Evolutionary conservation across 805 yeast genomes (phyloP), one percentile per base, ranked within the genome.

Genomic region (Lachancea sp.): DNA sequence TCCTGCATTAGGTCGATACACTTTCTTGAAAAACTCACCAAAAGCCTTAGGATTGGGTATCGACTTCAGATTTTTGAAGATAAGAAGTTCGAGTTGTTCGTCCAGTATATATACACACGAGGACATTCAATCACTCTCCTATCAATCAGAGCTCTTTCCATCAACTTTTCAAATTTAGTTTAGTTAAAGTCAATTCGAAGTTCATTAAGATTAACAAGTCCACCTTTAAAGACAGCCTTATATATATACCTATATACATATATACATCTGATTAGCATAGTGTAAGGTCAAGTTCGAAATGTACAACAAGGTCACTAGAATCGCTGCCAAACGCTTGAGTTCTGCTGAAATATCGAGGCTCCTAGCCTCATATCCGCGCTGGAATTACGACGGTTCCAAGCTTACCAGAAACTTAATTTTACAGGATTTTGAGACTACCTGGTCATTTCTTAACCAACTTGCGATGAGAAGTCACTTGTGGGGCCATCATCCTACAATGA

Each of bases 401-500:
- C 35, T 77, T 13, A 53, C 57, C 13, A 67, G 72, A 27, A 58
- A 68, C 16, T 69, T 70, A 51, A 62, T 58, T 22, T 72, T 84
- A 49, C 68, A 62, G 43, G 68, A 71, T 38, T 85, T 74, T 56
- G 79, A 78, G 48, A 72, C 72, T 35, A 81, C 91, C 0, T 82
- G 90, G 88, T 66, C 75, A 9, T 82, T 82, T 54, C 62, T 85
- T 16, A 79, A 76, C 22, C 70, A 71, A 38, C 72, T 84, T 1
- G 74, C 86, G 1, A 60, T 75, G 63, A 63, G 78, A 42, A 72
- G 85, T 0, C 84, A 82, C 56, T 54, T 70, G 1, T 59, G 66
- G 55, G 82, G 79, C 3, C 91, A 85, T 54, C 95, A 85, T 58
- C 91, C 93, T 0, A 79, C 79, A 0, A 76, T 85, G 11, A 70